These are phyloP conservation scores for Verticillium albo-atrum DNA, from an alignment of 2,329 filamentous ascomycete genomes.

Conservation along the genomic window DNA sequence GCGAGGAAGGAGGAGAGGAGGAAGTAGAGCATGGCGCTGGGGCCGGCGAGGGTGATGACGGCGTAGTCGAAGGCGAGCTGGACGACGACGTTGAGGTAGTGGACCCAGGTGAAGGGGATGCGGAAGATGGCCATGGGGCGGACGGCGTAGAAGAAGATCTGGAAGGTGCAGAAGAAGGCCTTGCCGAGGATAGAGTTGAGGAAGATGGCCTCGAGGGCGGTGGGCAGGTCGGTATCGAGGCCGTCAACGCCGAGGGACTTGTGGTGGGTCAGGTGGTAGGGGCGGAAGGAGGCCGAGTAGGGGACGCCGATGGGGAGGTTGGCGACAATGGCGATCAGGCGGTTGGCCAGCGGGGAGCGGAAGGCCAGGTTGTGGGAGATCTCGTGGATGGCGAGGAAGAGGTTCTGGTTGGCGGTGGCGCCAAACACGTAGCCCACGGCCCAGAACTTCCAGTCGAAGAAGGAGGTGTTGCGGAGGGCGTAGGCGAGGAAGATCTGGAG, in stretches of 20 bases:
- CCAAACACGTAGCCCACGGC: slow-evolving; percentile 85
- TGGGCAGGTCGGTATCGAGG: slow-evolving; percentile 93
- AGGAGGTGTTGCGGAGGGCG: slow-evolving; percentile 68
- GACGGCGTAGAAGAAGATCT: slow-evolving; percentile 97
- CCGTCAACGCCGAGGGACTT: slow-evolving; percentile 97
- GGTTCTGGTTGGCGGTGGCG: slow-evolving; percentile 95
- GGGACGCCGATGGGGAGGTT: slow-evolving; percentile 95
- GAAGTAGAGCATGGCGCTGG: slow-evolving; percentile 72
- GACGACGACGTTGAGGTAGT: slow-evolving; percentile 72
- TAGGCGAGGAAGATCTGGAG: slow-evolving; percentile 78
- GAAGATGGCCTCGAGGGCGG: slow-evolving; percentile 83
- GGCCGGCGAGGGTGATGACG: slow-evolving; percentile 57
- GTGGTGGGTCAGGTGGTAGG: slow-evolving; percentile 98
- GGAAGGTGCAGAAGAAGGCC: slow-evolving; percentile 98
- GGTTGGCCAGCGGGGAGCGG: slow-evolving; percentile 72
- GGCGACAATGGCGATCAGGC: slow-evolving; percentile 84
- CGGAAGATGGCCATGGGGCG: slow-evolving; percentile 93
- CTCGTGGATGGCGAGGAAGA: slow-evolving; percentile 97
- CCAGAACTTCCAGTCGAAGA: slow-evolving; percentile 83
- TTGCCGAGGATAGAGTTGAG: slow-evolving; percentile 95
- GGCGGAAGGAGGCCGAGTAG: slow-evolving; percentile 93
- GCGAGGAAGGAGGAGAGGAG: slow-evolving; percentile 89
- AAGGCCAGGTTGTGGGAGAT: slow-evolving; percentile 98
- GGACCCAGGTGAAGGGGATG: slow-evolving; percentile 80
- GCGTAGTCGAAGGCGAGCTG: slow-evolving; percentile 75